Percentiles rank a stretch among this genome's conserved stretches.
These are phyloP conservation scores for Mytilinidion resinicola DNA, from an alignment of 495 filamentous ascomycete species.

Conservation along the genomic window DNA sequence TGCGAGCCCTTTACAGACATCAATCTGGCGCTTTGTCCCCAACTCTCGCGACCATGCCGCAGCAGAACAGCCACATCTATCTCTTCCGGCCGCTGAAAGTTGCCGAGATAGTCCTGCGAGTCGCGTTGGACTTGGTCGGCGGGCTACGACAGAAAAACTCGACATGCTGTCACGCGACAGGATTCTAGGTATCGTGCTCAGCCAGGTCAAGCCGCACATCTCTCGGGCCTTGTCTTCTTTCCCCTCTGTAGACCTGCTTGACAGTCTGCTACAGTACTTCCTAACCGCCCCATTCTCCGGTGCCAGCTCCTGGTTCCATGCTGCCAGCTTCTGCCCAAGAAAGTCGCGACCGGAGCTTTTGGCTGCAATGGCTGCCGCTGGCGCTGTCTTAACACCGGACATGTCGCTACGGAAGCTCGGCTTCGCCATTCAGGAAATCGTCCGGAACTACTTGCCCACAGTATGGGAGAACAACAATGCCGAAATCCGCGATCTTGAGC, in stretches of 20 bases:
- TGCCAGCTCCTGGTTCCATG: constrained; percentile 53
- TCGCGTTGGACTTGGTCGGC: constrained; percentile 21
- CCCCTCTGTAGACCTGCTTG: constrained; percentile 52
- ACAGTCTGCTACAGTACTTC: constrained; percentile 56
- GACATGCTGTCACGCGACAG: constrained; percentile 42
- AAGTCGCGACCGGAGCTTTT: constrained; percentile 48
- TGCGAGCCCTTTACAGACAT: constrained; percentile 40
- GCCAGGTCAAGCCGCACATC: constrained; percentile 42
- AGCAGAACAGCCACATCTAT: constrained; percentile 49
- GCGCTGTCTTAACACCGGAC: constrained; percentile 50
- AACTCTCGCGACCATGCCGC: constrained; percentile 45
- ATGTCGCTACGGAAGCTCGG: constrained; percentile 55
- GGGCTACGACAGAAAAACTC: constrained; percentile 41
- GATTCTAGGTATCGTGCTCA: constrained; percentile 51
- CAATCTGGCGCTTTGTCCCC: constrained; percentile 52
- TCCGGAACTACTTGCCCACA: constrained; percentile 45
- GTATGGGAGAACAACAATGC: constrained; percentile 56
- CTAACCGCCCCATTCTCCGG: constrained; percentile 46
- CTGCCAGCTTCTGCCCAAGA: constrained; percentile 46
- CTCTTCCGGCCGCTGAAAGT: constrained; percentile 39
- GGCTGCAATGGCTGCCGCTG: constrained; percentile 48
- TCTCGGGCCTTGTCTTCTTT: constrained; percentile 52
- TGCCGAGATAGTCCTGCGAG: constrained; percentile 20
- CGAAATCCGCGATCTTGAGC: constrained; percentile 46
- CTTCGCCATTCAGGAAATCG: constrained; percentile 56